phyloP scores from a whole-genome alignment of 2,329 filamentous ascomycete genomes.

The Emericellopsis cladophorae region DNA sequence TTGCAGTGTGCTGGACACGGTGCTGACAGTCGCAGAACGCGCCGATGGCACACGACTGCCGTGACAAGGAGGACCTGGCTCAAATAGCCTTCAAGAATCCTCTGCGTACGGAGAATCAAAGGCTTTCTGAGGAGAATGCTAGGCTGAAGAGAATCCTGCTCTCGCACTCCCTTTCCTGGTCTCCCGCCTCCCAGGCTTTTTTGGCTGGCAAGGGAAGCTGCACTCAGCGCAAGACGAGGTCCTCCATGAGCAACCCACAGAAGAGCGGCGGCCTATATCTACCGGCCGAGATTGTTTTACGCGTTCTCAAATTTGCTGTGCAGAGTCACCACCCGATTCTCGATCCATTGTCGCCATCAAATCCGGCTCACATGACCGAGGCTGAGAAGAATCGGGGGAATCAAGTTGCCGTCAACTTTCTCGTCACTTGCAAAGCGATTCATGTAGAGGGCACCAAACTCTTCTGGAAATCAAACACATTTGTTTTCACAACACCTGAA shows the following conservation, averaged over 20 bases:
- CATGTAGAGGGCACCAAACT: slow-evolving; percentile 33
- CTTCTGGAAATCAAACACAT: slow-evolving; percentile 38
- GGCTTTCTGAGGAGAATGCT: slow-evolving; percentile 34
- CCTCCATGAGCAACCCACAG: slow-evolving; percentile 12
- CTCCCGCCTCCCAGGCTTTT: slow-evolving; percentile 19
- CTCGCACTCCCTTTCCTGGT: slow-evolving; percentile 39
- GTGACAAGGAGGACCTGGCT: slow-evolving; percentile 38
- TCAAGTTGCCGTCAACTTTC: slow-evolving; percentile 38
- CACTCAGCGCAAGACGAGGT: slow-evolving; percentile 18
- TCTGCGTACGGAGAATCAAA: slow-evolving; percentile 30
- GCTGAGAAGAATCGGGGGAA: slow-evolving; percentile 29
- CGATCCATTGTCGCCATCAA: slow-evolving; percentile 35
- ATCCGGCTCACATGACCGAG: slow-evolving; percentile 27
- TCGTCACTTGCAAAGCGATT: slow-evolving; percentile 37
- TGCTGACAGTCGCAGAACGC: background rate
- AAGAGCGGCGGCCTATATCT: slow-evolving; percentile 25
- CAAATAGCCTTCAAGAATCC: slow-evolving; percentile 33
- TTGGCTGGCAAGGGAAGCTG: slow-evolving; percentile 13
- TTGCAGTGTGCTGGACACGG: too few species aligned
- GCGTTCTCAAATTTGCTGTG: slow-evolving; percentile 37
- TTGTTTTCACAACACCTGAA: slow-evolving; percentile 40
- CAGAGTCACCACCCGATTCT: slow-evolving; percentile 35
- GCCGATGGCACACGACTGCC: slow-evolving; percentile 35
- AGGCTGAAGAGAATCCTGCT: slow-evolving; percentile 36
- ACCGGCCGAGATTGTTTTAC: slow-evolving; percentile 38